A percentile compares a stretch with the other conserved stretches of the same genome.
These are phyloP conservation scores for Podospora conica DNA, from an alignment of 495 filamentous ascomycete species.

Conservation along the genomic window DNA sequence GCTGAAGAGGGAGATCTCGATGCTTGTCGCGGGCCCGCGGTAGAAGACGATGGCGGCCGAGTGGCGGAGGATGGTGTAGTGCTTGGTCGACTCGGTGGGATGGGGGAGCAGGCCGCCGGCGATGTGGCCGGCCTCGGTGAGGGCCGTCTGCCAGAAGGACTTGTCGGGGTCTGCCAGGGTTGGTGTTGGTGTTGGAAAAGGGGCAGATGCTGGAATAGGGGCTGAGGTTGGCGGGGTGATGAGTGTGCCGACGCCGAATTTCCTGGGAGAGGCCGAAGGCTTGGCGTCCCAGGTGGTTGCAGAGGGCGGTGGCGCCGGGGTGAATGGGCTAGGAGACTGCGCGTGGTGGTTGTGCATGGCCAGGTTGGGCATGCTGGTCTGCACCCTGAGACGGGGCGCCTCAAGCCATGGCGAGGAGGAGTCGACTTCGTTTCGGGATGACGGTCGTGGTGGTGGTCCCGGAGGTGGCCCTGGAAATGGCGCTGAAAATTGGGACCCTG, in stretches of 20 bases:
- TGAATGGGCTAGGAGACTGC: background rate
- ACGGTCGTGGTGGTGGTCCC: background rate
- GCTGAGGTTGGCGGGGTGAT: background rate
- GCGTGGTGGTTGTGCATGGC: background rate
- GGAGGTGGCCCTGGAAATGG: background rate
- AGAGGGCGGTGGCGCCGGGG: background rate
- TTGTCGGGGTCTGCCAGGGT: slow-evolving; percentile 1
- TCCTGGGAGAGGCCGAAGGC: background rate
- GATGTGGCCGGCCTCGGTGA: slow-evolving; percentile 55
- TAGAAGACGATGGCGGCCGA: slow-evolving; percentile 58
- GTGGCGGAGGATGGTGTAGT: slow-evolving; percentile 62
- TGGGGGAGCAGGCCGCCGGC: slow-evolving; percentile 57
- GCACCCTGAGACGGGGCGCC: slow-evolving; percentile 1
- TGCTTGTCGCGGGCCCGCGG: slow-evolving; percentile 54
- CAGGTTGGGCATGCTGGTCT: slow-evolving; percentile 10
- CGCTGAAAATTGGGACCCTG: too few species aligned
- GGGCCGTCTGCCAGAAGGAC: slow-evolving; percentile 38
- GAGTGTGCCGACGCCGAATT: background rate
- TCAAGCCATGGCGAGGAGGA: background rate
- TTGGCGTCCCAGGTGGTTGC: background rate
- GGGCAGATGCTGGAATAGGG: background rate
- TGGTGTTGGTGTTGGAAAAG: background rate
- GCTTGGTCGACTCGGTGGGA: slow-evolving; percentile 57
- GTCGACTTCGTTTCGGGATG: background rate
- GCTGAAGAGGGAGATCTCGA: slow-evolving; percentile 56